A percentile compares a stretch with the other conserved stretches of the same genome.
phyloP scores from a whole-genome alignment of 768 basidiomycete genomes.

The Leccinum sublutescens region DNA sequence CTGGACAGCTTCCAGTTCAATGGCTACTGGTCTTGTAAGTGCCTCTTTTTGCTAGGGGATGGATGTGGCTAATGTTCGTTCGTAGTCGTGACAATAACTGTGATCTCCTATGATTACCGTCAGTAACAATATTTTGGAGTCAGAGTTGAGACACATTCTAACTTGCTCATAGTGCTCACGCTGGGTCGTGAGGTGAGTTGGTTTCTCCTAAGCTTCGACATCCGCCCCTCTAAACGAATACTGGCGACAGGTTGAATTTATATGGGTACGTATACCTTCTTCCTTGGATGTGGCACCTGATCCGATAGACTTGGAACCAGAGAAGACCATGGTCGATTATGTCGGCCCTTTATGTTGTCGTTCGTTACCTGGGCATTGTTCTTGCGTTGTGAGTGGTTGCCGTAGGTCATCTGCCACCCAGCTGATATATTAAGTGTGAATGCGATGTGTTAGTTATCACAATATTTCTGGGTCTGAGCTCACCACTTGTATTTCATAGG shows the following conservation, averaged over 20 bases:
- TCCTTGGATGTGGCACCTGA: not conserved
- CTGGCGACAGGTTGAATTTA: not conserved
- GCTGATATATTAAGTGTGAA: conserved; percentile 1
- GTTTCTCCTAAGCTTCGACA: not conserved
- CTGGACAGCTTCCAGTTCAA: not conserved
- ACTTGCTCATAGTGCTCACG: not conserved
- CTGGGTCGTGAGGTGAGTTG: conserved; percentile 6
- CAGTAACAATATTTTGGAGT: not conserved
- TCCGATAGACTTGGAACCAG: not conserved
- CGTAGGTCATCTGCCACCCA: not conserved
- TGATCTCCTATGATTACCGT: conserved; percentile 8
- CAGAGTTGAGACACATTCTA: not conserved
- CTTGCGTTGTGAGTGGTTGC: conserved; percentile 6
- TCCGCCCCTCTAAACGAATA: not conserved
- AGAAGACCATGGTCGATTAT: conserved; percentile 8
- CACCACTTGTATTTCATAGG: not conserved
- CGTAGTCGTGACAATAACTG: conserved; percentile 6
- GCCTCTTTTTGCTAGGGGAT: not conserved
- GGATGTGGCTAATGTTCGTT: not conserved
- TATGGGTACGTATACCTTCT: conserved; percentile 1
- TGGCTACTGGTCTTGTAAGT: not conserved
- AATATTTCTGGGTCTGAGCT: not conserved
- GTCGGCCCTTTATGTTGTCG: conserved; percentile 7
- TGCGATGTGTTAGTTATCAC: not conserved
- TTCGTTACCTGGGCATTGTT: conserved; percentile 9